Percentiles rank a stretch among this genome's conserved stretches.
These are phyloP conservation scores for Tricholoma flavovirens DNA, from an alignment of 768 basidiomycete species.

Conservation along the genomic window DNA sequence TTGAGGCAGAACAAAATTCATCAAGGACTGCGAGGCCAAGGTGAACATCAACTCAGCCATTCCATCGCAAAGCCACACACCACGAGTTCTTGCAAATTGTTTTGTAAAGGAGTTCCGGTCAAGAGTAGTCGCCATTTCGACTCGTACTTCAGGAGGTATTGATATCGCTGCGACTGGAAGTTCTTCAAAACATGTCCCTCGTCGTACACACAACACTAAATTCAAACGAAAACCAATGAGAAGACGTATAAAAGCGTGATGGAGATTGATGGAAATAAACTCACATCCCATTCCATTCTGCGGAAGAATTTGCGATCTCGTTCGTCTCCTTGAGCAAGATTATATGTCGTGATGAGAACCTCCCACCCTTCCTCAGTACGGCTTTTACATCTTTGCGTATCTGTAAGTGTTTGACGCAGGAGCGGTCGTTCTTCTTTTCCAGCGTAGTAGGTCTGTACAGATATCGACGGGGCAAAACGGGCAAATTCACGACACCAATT, in stretches of 20 bases:
- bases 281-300: constrained; percentile 86
- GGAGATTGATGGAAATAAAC: constrained; percentile 30
- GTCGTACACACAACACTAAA: constrained; percentile 88
- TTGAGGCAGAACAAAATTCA: constrained; percentile 96
- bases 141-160: constrained; percentile 76
- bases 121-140: constrained; percentile 88
- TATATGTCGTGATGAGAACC: constrained; percentile 94
- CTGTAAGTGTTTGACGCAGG: constrained; percentile 66
- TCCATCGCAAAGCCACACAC: constrained; percentile 36
- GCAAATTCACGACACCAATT: constrained; percentile 98
- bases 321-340: constrained; percentile 84
- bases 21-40: constrained; percentile 63
- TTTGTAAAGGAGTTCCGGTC: constrained; percentile 94
- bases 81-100: constrained; percentile 85
- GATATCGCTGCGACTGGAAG: constrained; percentile 95
- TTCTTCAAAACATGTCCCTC: constrained; percentile 98
- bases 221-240: constrained; percentile 7
- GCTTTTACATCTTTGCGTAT: constrained; percentile 46
- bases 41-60: constrained; percentile 5
- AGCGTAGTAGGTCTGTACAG: constrained; percentile 90
- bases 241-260: background rate
- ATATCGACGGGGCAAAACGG: constrained; percentile 81
- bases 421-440: constrained; percentile 78
- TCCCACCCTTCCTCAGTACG: constrained; percentile 68
- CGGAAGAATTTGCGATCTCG: constrained; percentile 92